These are phyloP conservation scores for Trypanosoma congolense DNA, from an alignment of 208 protist genomes.

Conservation along the genomic window DNA sequence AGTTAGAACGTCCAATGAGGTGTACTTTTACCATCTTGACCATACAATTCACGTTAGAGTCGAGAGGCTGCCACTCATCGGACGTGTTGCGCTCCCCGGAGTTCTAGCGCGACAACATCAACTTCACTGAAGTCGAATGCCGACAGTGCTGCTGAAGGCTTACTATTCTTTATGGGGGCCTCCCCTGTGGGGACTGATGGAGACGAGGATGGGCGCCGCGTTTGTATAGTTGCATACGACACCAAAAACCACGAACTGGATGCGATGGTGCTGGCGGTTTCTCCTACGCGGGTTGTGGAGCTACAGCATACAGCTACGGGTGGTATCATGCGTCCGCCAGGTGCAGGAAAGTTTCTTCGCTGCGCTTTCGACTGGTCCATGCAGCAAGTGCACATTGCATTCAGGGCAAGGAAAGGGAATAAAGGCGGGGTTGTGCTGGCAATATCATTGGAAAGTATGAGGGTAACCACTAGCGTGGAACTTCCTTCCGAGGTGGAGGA, in stretches of 20 bases:
- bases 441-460: neutral
- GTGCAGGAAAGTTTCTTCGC: neutral
- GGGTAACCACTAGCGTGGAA: neutral
- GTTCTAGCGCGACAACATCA: neutral
- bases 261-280: neutral
- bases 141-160: neutral
- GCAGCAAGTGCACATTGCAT: neutral
- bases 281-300: slow-evolving; percentile 5
- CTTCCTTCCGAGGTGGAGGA: neutral
- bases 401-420: neutral
- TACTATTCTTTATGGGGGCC: neutral
- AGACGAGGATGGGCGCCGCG: neutral
- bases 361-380: neutral
- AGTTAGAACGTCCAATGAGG: slow-evolving; percentile 20
- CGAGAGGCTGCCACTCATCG: slow-evolving; percentile 1
- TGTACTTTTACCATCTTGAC: slow-evolving; percentile 39
- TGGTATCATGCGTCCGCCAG: neutral
- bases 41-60: slow-evolving; percentile 6
- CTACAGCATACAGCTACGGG: neutral
- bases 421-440: neutral
- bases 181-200: neutral
- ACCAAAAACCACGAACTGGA: neutral
- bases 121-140: neutral
- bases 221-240: neutral
- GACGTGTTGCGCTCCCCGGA: neutral